phyloP scores from a whole-genome alignment of 306 rosid species.

The Quercus glauca region DNA sequence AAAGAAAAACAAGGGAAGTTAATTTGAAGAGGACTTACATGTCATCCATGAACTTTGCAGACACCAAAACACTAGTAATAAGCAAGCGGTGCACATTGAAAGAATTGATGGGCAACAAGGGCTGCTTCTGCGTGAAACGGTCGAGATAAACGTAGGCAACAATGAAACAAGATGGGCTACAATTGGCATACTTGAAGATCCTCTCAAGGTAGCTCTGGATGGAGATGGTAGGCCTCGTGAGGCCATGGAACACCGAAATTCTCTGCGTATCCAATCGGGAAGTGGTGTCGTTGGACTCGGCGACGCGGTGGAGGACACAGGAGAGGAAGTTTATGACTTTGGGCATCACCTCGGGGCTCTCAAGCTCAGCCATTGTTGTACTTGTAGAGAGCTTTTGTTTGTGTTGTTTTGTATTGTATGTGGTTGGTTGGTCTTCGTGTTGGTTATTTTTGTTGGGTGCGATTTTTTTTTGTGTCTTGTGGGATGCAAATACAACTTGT shows the following conservation, averaged over 20 bases:
- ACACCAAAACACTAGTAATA: constrained; percentile 86
- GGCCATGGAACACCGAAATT: constrained; percentile 85
- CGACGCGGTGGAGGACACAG: constrained; percentile 68
- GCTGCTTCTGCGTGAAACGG: constrained; percentile 79
- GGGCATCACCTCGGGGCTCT: constrained; percentile 70
- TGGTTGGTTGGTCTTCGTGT: background rate
- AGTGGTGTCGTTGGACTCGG: constrained; percentile 71
- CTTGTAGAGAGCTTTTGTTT: background rate
- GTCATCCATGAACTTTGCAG: constrained; percentile 99
- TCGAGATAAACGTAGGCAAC: constrained; percentile 91
- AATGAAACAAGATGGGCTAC: constrained; percentile 85
- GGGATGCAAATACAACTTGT: background rate
- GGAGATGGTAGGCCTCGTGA: constrained; percentile 72
- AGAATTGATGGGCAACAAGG: constrained; percentile 74
- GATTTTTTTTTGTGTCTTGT: background rate
- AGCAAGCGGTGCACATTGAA: constrained; percentile 86
- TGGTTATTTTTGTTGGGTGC: background rate
- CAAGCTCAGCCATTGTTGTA: constrained; percentile 77
- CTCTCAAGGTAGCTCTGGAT: constrained; percentile 79
- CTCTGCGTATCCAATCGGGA: constrained; percentile 49
- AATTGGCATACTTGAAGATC: constrained; percentile 91
- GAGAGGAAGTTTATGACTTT: constrained; percentile 73
- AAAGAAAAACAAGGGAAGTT: background rate
- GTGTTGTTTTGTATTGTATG: background rate
- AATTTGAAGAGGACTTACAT: constrained; percentile 50